Percentiles rank a stretch among this genome's conserved stretches.
These are phyloP conservation scores for Pseudogymnoascus sp. DNA, from an alignment of 2,329 filamentous ascomycete genomes.

Conservation along the genomic window DNA sequence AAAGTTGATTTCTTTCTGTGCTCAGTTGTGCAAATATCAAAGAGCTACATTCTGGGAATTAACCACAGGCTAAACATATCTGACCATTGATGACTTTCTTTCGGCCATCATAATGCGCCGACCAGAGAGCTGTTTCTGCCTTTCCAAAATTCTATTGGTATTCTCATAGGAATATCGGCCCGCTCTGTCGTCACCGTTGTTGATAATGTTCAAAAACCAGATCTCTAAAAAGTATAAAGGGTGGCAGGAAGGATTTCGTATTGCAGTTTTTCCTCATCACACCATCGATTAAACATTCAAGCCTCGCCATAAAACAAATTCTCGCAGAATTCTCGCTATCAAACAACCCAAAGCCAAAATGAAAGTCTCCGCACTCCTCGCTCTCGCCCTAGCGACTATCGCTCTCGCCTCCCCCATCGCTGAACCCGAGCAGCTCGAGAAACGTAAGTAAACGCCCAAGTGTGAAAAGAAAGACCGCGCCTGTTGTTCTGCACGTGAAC, in stretches of 20 bases:
- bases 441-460: background rate
- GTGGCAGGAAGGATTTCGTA: background rate
- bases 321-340: background rate
- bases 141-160: background rate
- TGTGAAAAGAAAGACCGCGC: background rate
- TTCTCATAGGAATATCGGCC: constrained; percentile 2
- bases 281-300: background rate
- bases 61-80: background rate
- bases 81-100: background rate
- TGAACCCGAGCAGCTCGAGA: background rate
- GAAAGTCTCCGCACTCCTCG: background rate
- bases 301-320: background rate
- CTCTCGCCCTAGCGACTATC: background rate
- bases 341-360: background rate
- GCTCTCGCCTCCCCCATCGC: background rate
- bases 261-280: background rate
- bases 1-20: background rate
- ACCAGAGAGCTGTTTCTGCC: background rate
- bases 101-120: background rate
- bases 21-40: background rate
- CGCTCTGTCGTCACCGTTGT: background rate
- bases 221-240: background rate
- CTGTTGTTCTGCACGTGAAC: background rate
- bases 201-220: background rate
- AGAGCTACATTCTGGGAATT: background rate